Evolutionary conservation across 192 early-diverging fungal species (phyloP), one percentile per base, ranked within the genome.

Genomic region (Diversispora eburnea): DNA sequence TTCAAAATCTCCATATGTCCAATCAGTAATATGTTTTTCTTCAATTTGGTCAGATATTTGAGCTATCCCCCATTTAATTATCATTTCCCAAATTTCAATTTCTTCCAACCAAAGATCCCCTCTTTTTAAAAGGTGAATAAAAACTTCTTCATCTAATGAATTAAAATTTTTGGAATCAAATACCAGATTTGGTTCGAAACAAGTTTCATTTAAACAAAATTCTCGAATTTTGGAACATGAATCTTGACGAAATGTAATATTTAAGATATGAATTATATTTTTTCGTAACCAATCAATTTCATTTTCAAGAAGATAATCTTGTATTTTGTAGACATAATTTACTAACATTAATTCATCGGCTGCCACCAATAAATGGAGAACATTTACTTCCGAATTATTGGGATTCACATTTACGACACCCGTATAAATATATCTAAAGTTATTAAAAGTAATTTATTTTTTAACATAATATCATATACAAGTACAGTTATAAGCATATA

Each of bases 341-440:
- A 12, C 55, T 2, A 71, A 20, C 19, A 22, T 42, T n/a, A 71
- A 58, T 71, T 71, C 69, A 46, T 71, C 69, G 8, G 69, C 69
- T 20, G 69, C 69, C 12, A 71, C 43, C 19, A 71, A 49, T 5
- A 71, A 20, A 20, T 46, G 39, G 8, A 71, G 56, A 12, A 71
- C 10, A 19, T 41, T 41, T 13, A 33, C 52, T 12, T 66, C n/a
- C 9, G 54, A 17, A 43, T 58, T 10, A 10, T 46, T 46, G 12
- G 46, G 33, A 46, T 71, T 49, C 17, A 58, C n/a, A 4, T 12
- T 25, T 9, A 71, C 59, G 13, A n/a, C 59, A n/a, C 69, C 69
- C 13, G 33, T 58, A 45, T 71, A 71, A 56, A 71, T 58, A 49
- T 71, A 71, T 43, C 69, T 71, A 46, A 46, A 54, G 6, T 13